phyloP scores from a whole-genome alignment of 164 flowering plant genomes.

The Malania oleifera region DNA sequence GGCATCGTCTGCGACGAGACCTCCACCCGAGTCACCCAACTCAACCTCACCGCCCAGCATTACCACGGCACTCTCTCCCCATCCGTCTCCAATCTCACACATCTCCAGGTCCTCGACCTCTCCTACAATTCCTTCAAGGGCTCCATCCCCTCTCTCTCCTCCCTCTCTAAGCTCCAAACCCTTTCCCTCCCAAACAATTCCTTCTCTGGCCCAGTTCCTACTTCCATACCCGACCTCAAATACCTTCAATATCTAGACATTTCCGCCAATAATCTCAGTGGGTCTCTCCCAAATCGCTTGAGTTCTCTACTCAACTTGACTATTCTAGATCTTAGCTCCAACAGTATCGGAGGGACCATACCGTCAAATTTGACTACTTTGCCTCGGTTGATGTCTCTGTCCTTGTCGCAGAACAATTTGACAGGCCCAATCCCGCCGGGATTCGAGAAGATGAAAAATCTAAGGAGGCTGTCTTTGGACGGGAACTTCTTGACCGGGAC shows the following conservation, averaged over 20 bases:
- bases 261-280: constrained; percentile 56
- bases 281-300: constrained; percentile 41
- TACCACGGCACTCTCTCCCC: no score
- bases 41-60: not conserved
- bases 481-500: constrained; percentile 78
- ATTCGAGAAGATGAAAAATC: constrained; percentile 35
- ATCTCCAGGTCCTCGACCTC: no score
- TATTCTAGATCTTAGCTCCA: constrained; percentile 74
- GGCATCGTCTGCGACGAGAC: no score
- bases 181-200: constrained; percentile 56
- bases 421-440: constrained; percentile 68
- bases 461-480: constrained; percentile 64
- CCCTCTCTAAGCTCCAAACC: constrained; percentile 44
- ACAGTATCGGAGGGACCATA: constrained; percentile 45
- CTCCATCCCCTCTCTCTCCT: constrained; percentile 31
- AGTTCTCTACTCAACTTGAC: constrained; percentile 25
- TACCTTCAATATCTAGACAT: constrained; percentile 50
- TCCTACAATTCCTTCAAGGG: not conserved
- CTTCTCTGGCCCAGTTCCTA: constrained; percentile 57
- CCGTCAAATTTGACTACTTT: constrained; percentile 45
- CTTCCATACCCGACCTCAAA: constrained; percentile 33
- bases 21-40: no score
- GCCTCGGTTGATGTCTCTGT: constrained; percentile 51
- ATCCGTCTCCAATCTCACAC: no score
- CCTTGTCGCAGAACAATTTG: constrained; percentile 59